Evolutionary conservation across 2,329 filamentous ascomycete species (phyloP), one percentile per base, ranked within the genome.

Genomic region (Neoscytalidium dimidiatum): DNA sequence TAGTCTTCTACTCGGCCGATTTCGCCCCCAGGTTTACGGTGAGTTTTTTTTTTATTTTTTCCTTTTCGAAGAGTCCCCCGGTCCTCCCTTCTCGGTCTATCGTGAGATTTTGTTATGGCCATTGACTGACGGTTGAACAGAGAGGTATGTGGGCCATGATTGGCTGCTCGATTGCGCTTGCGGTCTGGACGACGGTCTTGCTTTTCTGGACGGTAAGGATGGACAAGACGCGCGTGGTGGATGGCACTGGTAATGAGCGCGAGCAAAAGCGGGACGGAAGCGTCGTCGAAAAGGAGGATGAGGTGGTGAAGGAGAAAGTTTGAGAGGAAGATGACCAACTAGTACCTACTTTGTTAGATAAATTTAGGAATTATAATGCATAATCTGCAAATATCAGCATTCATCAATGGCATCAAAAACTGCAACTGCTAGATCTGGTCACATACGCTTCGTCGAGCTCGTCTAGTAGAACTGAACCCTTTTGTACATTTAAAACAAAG

Each of bases 71-170:
- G n/a, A n/a, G n/a, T n/a, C n/a, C n/a, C n/a, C n/a, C n/a, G n/a
- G n/a, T n/a, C n/a, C n/a, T n/a, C n/a, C n/a, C n/a, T n/a, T n/a
- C n/a, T n/a, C n/a, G n/a, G n/a, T n/a, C n/a, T n/a, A n/a, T n/a
- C n/a, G n/a, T n/a, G n/a, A n/a, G n/a, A n/a, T n/a, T n/a, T n/a
- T n/a, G n/a, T n/a, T n/a, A n/a, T n/a, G n/a, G n/a, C n/a, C n/a
- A n/a, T n/a, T 4, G 35, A 58, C 68, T 71, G 62, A 69, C 57
- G 4, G 26, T 26, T 7, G 44, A 14, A 60, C 66, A 88, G 82
- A 82, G 82, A 65, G 88, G 89, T n/a, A 90, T 90, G 88, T 90
- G 86, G 83, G 88, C 88, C 3, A 91, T 91, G 89, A 89, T 91
- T 71, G 88, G 82, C 1, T 82, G 82, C 7, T 87, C 83, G 23